Evolutionary conservation across 2,329 filamentous ascomycete species (phyloP).

Genomic region (Fusarium buxicola): DNA sequence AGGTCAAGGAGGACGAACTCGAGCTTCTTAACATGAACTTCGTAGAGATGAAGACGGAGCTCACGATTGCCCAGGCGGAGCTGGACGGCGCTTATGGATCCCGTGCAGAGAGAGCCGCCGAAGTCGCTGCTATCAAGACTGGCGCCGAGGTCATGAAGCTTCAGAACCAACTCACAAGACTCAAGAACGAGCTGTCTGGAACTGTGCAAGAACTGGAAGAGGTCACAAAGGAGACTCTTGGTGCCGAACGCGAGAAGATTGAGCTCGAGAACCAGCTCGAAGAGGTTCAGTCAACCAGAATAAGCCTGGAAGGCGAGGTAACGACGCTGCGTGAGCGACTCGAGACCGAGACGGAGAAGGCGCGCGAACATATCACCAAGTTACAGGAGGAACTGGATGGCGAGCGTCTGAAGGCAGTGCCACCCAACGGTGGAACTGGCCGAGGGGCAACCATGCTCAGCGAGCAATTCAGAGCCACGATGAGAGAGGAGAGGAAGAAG

Average conservation of each 20-base stretch:
- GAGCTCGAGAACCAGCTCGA: conserved; percentile 54
- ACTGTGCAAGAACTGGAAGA: conserved; percentile 65
- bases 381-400: conserved; percentile 65
- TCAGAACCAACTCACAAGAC: conserved; percentile 59
- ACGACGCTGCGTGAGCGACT: conserved; percentile 50
- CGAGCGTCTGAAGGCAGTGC: conserved; percentile 59
- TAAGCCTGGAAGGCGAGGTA: conserved; percentile 38
- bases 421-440: conserved; percentile 48
- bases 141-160: conserved; percentile 60
- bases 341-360: conserved; percentile 55
- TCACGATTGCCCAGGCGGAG: conserved; percentile 70
- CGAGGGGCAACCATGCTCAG: conserved; percentile 64
- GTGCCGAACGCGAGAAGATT: conserved; percentile 63
- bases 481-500: conserved; percentile 68
- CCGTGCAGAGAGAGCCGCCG: conserved; percentile 68
- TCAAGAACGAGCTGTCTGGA: conserved; percentile 62
- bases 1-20: conserved; percentile 63
- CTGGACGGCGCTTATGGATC: conserved; percentile 71
- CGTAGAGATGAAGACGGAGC: conserved; percentile 70
- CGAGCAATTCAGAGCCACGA: conserved; percentile 66
- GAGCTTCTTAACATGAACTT: conserved; percentile 64
- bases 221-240: conserved; percentile 64
- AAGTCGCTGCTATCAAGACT: conserved; percentile 66
- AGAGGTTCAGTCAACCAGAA: conserved; percentile 35
- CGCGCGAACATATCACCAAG: conserved; percentile 52